These are phyloP conservation scores for Murraya koenigii DNA, from an alignment of 345 rosid genomes.

Conservation along the genomic window DNA sequence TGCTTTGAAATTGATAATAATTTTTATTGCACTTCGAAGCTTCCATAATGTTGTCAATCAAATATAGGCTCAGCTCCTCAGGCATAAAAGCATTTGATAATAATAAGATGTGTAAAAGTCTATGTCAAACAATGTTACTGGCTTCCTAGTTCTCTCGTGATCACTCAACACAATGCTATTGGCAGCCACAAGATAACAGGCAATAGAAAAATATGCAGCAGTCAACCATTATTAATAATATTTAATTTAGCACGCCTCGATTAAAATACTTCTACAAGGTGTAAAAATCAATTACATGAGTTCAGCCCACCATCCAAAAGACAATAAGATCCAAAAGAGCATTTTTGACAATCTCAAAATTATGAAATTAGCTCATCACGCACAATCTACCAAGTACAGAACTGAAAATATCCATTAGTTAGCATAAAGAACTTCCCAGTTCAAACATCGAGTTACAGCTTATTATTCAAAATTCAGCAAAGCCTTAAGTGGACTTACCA, in stretches of 20 bases:
- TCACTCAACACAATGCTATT: not conserved
- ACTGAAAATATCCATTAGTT: not conserved
- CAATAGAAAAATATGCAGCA: not conserved
- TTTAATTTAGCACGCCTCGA: not conserved
- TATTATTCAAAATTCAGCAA: not conserved
- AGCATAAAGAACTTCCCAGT: not conserved
- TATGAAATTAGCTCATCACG: not conserved
- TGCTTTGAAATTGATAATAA: not conserved
- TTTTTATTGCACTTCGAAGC: not conserved
- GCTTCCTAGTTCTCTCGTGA: not conserved
- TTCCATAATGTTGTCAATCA: not conserved
- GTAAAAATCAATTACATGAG: not conserved
- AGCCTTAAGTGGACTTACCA: not conserved
- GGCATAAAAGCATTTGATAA: not conserved
- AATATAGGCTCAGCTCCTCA: not conserved
- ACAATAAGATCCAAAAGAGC: not conserved
- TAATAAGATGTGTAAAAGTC: not conserved
- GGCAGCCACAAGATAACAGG: not conserved
- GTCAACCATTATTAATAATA: not conserved
- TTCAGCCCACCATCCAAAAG: not conserved
- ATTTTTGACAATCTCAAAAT: not conserved
- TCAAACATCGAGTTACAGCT: not conserved
- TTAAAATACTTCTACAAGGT: not conserved
- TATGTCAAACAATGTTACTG: not conserved
- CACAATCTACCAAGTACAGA: not conserved